Evolutionary conservation across 1,284 basidiomycete genomes (phyloP).

Genomic region (Ustanciosporium gigantosporum): DNA sequence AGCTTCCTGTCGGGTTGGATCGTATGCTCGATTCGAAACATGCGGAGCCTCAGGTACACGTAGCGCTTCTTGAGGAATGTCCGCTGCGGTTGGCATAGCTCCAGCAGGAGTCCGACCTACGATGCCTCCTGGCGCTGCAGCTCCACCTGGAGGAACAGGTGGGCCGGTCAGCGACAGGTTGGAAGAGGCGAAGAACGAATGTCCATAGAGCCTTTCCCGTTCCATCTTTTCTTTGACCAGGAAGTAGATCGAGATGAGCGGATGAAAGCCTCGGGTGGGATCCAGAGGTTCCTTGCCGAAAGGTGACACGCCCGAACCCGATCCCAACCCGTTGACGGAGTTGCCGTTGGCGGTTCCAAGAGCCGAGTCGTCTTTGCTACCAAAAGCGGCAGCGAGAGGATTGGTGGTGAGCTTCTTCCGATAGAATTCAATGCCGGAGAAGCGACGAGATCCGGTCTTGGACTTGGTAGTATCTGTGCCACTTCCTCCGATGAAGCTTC

Average conservation of each 20-base stretch:
- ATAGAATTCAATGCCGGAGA: slow-evolving; percentile 95
- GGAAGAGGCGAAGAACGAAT: slow-evolving; percentile 89
- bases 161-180: slow-evolving; percentile 67
- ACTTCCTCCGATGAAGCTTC: slow-evolving; percentile 9
- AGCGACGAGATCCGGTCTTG: slow-evolving; percentile 64
- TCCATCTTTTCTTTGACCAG: slow-evolving; percentile 93
- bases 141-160: slow-evolving; percentile 10
- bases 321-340: slow-evolving; percentile 25
- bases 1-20: slow-evolving; percentile 34
- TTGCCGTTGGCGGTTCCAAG: slow-evolving; percentile 13
- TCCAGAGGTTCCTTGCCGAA: slow-evolving; percentile 68
- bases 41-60: slow-evolving; percentile 55
- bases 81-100: slow-evolving; percentile 57
- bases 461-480: slow-evolving; percentile 33
- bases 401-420: slow-evolving; percentile 71
- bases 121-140: slow-evolving; percentile 6
- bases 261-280: slow-evolving; percentile 90
- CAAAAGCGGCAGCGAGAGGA: slow-evolving; percentile 41
- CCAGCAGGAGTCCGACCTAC: slow-evolving; percentile 10
- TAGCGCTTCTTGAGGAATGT: slow-evolving; percentile 57
- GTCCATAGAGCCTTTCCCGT: slow-evolving; percentile 87
- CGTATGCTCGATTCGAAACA: slow-evolving; percentile 47
- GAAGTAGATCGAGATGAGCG: slow-evolving; percentile 93
- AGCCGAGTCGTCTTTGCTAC: slow-evolving; percentile 33
- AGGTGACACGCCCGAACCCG: slow-evolving; percentile 30